Evolutionary conservation across 768 basidiomycete genomes (phyloP).

Genomic region (Dentipellis sp.): DNA sequence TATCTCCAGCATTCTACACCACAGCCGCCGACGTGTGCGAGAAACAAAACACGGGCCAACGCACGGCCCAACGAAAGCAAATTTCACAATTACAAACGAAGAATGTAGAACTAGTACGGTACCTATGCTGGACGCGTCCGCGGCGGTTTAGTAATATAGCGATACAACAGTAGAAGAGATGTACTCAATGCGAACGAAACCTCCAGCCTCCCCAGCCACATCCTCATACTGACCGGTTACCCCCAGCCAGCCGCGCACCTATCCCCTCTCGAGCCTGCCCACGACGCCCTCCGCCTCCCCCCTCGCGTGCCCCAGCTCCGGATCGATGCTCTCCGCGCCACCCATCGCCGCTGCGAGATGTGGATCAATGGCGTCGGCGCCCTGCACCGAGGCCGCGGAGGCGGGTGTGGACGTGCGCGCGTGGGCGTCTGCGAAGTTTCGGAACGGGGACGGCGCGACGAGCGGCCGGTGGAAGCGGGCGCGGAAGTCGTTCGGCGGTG

Average conservation of each 20-base stretch:
- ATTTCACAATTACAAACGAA: background rate
- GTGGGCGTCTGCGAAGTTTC: constrained; percentile 17
- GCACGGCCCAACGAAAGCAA: too few species aligned
- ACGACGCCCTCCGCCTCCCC: constrained; percentile 26
- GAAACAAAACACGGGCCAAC: too few species aligned
- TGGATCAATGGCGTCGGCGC: constrained; percentile 16
- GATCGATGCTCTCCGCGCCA: constrained; percentile 17
- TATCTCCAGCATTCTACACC: too few species aligned
- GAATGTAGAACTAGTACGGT: background rate
- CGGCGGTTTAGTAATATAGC: background rate
- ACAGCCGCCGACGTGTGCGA: too few species aligned
- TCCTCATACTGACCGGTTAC: background rate
- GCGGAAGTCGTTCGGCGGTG: constrained; percentile 45
- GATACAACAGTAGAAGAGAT: background rate
- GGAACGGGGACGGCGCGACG: constrained; percentile 52
- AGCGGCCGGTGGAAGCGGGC: constrained; percentile 57
- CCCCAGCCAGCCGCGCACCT: background rate
- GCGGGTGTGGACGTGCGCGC: constrained; percentile 7
- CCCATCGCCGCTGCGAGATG: constrained; percentile 9
- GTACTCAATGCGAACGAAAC: background rate
- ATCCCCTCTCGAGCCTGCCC: constrained; percentile 20
- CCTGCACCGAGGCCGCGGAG: constrained; percentile 1
- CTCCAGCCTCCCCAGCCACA: background rate
- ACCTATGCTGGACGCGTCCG: background rate
- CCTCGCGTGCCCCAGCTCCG: constrained; percentile 24